Percentiles rank a stretch among this genome's conserved stretches.
Conservation (phyloP, 371 early-diverging fungal species). For the Mortierella polycephala region DNA sequence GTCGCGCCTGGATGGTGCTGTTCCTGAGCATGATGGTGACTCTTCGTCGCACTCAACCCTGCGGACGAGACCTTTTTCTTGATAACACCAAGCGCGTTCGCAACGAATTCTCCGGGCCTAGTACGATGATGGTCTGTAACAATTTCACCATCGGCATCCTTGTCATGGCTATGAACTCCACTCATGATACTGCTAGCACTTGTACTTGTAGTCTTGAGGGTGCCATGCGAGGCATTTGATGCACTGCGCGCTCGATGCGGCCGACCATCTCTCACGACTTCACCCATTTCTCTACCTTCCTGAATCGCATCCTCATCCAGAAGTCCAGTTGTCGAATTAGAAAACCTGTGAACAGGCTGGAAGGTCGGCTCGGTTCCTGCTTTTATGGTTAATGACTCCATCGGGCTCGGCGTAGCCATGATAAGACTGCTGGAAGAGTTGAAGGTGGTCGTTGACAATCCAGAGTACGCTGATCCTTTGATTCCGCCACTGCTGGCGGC, state of each 20-base stretch:
- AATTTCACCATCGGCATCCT: not conserved
- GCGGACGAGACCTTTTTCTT: constrained; percentile 33
- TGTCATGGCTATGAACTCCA: not conserved
- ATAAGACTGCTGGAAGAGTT: not conserved
- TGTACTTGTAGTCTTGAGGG: not conserved
- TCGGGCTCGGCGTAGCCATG: not conserved
- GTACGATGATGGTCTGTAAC: not conserved
- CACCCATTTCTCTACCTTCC: not conserved
- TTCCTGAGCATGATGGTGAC: not conserved
- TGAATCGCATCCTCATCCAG: constrained; percentile 16
- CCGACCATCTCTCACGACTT: not conserved
- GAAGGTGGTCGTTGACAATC: not conserved
- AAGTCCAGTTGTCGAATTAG: constrained; percentile 35
- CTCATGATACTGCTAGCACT: too few species aligned
- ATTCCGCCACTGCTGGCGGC: not conserved
- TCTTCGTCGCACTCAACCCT: constrained; percentile 8
- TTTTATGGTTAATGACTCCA: not conserved
- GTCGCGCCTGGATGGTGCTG: not conserved
- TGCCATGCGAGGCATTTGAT: constrained; percentile 25
- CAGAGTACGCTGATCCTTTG: too few species aligned
- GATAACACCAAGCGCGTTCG: constrained; percentile 18
- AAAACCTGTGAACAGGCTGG: constrained; percentile 17
- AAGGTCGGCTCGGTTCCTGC: not conserved
- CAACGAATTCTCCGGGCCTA: constrained; percentile 12
- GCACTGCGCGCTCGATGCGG: not conserved